Conservation (phyloP, 2,329 filamentous ascomycete species). For the Fusarium sp. region DNA sequence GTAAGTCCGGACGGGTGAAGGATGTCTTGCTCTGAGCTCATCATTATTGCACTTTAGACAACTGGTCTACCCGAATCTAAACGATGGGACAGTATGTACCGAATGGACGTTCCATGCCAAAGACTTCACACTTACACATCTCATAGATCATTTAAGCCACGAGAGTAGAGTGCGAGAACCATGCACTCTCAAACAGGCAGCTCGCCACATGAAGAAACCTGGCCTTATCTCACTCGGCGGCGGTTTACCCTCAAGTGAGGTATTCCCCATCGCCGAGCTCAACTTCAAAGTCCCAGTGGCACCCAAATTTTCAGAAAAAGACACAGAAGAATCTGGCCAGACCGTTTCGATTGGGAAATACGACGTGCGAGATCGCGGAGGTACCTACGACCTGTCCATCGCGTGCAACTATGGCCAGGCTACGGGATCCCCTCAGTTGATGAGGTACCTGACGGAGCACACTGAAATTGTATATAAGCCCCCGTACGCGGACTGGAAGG, state of each 20-base stretch:
- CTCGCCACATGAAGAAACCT: constrained; percentile 81
- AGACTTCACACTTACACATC: constrained; percentile 22
- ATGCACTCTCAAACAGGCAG: constrained; percentile 85
- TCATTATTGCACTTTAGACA: constrained; percentile 45
- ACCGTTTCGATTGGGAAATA: constrained; percentile 82
- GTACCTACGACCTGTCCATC: constrained; percentile 80
- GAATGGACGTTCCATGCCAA: not conserved
- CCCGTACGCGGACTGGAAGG: constrained; percentile 91
- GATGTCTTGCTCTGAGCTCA: not conserved
- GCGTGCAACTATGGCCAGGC: constrained; percentile 95
- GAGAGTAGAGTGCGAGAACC: constrained; percentile 73
- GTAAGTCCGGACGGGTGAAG: constrained; percentile 58
- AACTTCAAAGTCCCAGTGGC: constrained; percentile 78
- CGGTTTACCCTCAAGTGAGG: constrained; percentile 86
- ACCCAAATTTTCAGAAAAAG: constrained; percentile 78
- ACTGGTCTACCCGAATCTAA: constrained; percentile 79
- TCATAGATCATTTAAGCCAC: constrained; percentile 67
- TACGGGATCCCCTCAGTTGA: constrained; percentile 84
- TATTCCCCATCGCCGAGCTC: constrained; percentile 91
- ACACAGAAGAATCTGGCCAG: constrained; percentile 71
- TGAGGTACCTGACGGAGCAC: constrained; percentile 94
- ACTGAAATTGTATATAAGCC: constrained; percentile 91
- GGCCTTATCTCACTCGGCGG: constrained; percentile 93
- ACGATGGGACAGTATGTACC: constrained; percentile 84
- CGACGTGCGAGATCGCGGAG: constrained; percentile 74